A percentile compares a stretch with the other conserved stretches of the same genome.
phyloP scores from a whole-genome alignment of 1,284 basidiomycete genomes.

The Porodaedalea pini region DNA sequence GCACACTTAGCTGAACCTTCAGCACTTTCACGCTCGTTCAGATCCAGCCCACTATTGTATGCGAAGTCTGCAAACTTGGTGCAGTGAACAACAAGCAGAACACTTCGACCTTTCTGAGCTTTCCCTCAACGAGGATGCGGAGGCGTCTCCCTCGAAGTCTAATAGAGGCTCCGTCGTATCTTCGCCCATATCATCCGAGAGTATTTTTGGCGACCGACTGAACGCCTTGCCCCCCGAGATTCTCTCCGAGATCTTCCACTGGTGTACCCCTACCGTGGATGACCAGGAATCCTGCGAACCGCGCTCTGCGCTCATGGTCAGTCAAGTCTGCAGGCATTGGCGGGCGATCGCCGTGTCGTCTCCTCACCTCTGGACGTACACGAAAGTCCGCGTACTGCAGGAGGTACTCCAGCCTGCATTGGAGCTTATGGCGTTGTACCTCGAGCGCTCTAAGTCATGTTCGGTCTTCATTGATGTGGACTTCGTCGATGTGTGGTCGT shows the following conservation, averaged over 20 bases:
- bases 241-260: slow-evolving; percentile 18
- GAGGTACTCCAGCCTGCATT: slow-evolving; percentile 7
- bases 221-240: slow-evolving; percentile 15
- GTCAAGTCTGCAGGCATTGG: slow-evolving; percentile 17
- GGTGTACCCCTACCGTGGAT: slow-evolving; percentile 12
- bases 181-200: neutral
- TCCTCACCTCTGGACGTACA: slow-evolving; percentile 20
- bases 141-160: neutral
- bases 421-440: slow-evolving; percentile 7
- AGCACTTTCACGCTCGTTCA: neutral
- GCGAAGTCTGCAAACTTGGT: neutral
- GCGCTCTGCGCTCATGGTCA: slow-evolving; percentile 3
- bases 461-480: slow-evolving; percentile 18
- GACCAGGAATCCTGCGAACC: slow-evolving; percentile 6
- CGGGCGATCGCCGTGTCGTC: slow-evolving; percentile 1
- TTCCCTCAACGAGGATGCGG: neutral
- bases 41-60: slow-evolving; percentile 1
- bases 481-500: slow-evolving; percentile 12
- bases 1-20: slow-evolving; percentile 2
- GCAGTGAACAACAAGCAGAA: slow-evolving; percentile 4
- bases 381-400: slow-evolving; percentile 11
- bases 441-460: slow-evolving; percentile 3
- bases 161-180: neutral
- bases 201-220: slow-evolving; percentile 8
- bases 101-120: neutral